These are phyloP conservation scores for Clonostachys chloroleuca DNA, from an alignment of 2,329 filamentous ascomycete species.

Conservation along the genomic window DNA sequence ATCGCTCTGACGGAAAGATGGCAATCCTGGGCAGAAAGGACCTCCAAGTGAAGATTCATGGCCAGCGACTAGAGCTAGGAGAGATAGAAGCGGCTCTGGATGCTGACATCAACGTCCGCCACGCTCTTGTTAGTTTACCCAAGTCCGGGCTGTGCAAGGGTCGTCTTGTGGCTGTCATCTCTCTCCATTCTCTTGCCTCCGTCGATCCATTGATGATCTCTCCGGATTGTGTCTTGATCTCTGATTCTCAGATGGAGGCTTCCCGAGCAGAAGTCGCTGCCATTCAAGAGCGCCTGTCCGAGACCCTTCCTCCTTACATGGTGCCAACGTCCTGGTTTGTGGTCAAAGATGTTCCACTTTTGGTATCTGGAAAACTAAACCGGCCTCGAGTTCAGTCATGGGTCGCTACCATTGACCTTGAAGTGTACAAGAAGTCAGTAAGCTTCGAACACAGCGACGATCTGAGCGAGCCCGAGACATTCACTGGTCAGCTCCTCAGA, in stretches of 20 bases:
- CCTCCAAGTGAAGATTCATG: constrained; percentile 53
- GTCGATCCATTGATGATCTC: too few relatives aligned
- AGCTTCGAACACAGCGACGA: constrained; percentile 5
- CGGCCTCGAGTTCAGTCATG: constrained; percentile 32
- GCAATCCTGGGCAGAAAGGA: constrained; percentile 46
- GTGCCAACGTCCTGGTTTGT: constrained; percentile 21
- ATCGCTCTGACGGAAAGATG: constrained; percentile 29
- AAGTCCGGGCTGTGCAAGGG: constrained; percentile 16
- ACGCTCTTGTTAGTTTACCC: constrained; percentile 24
- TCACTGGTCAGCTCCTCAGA: constrained; percentile 6
- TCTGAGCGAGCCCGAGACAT: background rate
- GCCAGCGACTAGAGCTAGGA: constrained; percentile 46
- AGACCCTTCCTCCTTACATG: constrained; percentile 28
- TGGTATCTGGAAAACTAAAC: constrained; percentile 20
- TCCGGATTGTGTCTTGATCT: too few relatives aligned
- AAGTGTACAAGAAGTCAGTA: constrained; percentile 26
- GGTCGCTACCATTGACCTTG: constrained; percentile 31
- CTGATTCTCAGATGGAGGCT: too few relatives aligned
- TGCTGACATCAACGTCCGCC: constrained; percentile 54
- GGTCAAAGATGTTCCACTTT: constrained; percentile 14
- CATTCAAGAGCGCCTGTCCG: constrained; percentile 20
- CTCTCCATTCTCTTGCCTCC: background rate
- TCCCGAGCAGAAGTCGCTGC: too few relatives aligned
- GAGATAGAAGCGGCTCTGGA: constrained; percentile 35
- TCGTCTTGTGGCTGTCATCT: background rate